Conservation (phyloP, 495 filamentous ascomycete genomes). For the Thozetella sp. region DNA sequence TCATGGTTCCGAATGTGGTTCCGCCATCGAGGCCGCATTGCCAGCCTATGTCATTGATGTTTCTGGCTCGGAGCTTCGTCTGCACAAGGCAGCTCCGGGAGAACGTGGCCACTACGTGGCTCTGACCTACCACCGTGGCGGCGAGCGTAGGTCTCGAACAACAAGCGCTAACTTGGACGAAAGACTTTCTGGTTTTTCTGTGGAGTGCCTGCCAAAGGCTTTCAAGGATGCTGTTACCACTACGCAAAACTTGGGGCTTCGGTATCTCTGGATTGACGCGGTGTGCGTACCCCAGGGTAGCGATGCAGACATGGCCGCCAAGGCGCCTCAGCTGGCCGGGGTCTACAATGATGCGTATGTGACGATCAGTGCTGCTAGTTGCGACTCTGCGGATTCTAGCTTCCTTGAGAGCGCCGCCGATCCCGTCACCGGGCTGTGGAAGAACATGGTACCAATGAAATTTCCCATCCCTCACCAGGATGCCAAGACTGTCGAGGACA, state of each 20-base stretch:
- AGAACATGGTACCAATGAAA: neutral
- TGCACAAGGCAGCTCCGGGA: neutral
- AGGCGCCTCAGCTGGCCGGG: slow-evolving; percentile 11
- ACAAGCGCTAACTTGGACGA: slow-evolving; percentile 3
- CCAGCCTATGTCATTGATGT: slow-evolving; percentile 14
- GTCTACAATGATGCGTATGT: slow-evolving; percentile 19
- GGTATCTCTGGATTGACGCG: slow-evolving; percentile 26
- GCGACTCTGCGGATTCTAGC: slow-evolving; percentile 5
- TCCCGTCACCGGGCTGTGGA: slow-evolving; percentile 3
- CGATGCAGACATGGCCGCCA: slow-evolving; percentile 3
- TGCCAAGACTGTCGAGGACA: neutral
- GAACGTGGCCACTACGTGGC: slow-evolving; percentile 6
- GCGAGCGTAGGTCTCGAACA: slow-evolving; percentile 5
- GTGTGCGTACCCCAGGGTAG: slow-evolving; percentile 15
- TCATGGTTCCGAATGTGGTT: slow-evolving; percentile 1
- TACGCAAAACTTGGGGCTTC: slow-evolving; percentile 9
- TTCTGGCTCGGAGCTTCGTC: neutral
- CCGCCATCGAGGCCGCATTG: neutral
- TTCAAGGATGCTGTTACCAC: slow-evolving; percentile 30
- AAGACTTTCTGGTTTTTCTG: slow-evolving; percentile 6
- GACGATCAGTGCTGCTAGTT: slow-evolving; percentile 16
- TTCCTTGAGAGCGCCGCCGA: slow-evolving; percentile 3
- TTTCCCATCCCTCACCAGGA: neutral
- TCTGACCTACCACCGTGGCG: slow-evolving; percentile 16
- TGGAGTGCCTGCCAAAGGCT: slow-evolving; percentile 12